Evolutionary conservation across 306 rosid species (phyloP).

Genomic region (Crataegus laevigata): DNA sequence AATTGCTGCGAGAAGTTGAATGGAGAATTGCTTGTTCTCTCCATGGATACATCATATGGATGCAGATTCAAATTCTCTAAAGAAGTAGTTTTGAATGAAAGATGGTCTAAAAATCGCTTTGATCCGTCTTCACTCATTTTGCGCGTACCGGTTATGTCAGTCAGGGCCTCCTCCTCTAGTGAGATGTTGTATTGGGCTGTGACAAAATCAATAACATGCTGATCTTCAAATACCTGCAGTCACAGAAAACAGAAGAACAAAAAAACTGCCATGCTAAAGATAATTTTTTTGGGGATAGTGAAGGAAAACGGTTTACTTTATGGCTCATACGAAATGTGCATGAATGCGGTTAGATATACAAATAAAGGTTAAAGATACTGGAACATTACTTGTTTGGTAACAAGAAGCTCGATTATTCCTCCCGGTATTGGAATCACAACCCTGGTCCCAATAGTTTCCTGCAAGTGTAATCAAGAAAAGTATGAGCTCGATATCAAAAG

Average conservation of each 20-base stretch:
- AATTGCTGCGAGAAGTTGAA: constrained; percentile 57
- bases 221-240: constrained; percentile 61
- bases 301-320: background rate
- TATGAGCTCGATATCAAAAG: background rate
- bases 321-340: background rate
- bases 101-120: constrained; percentile 20
- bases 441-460: constrained; percentile 64
- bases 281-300: background rate
- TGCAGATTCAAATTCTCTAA: constrained; percentile 26
- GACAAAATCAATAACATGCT: constrained; percentile 51
- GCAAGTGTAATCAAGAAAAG: background rate
- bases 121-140: constrained; percentile 36
- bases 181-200: constrained; percentile 39
- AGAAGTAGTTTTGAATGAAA: constrained; percentile 13
- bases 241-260: background rate
- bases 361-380: background rate
- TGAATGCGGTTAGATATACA: background rate
- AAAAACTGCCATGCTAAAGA: background rate
- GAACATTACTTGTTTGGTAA: constrained; percentile 46
- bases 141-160: background rate
- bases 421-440: constrained; percentile 68
- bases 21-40: constrained; percentile 31
- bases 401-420: constrained; percentile 65
- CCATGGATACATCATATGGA: constrained; percentile 34
- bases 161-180: constrained; percentile 33